Percentiles rank a stretch among this genome's conserved stretches.
phyloP scores from a whole-genome alignment of 139 green algal species.

The Gonium pectorale region DNA sequence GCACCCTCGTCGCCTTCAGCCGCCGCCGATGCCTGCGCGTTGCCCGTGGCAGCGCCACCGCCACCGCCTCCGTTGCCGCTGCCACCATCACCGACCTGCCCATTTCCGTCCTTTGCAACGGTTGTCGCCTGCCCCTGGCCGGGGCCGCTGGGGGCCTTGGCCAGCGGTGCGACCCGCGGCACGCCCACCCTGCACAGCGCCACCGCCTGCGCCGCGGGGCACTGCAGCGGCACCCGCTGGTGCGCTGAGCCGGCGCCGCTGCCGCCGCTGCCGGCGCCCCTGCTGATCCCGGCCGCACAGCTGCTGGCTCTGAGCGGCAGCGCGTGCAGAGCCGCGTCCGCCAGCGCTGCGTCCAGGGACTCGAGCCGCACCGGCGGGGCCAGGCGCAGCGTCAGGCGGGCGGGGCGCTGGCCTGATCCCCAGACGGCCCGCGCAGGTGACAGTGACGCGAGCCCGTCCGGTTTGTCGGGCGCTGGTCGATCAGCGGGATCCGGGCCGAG shows the following conservation, averaged over 20 bases:
- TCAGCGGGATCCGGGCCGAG: not conserved
- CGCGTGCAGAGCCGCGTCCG: not conserved
- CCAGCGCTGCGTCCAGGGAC: not conserved
- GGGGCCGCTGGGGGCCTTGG: not conserved
- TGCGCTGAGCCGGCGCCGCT: not conserved
- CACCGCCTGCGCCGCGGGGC: conserved; percentile 1
- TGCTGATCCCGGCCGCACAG: not conserved
- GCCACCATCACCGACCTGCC: too few relatives aligned
- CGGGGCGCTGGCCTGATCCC: too few relatives aligned
- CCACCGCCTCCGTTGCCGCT: not conserved
- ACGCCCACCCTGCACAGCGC: conserved; percentile 35
- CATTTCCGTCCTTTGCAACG: too few relatives aligned
- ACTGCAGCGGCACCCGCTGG: not conserved
- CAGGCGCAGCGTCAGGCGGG: not conserved
- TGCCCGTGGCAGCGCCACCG: not conserved
- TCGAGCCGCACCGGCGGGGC: not conserved
- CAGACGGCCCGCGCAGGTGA: too few relatives aligned
- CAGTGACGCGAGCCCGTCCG: too few relatives aligned
- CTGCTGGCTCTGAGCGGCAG: too few relatives aligned
- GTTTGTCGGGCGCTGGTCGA: too few relatives aligned
- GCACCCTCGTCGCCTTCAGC: not conserved
- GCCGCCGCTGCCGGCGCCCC: not conserved
- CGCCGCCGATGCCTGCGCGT: not conserved
- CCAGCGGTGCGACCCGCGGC: not conserved
- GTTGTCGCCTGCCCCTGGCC: not conserved